Evolutionary conservation across 345 rosid genomes (phyloP), one percentile per base, ranked within the genome.

Genomic region (Hypericum androsaemum): DNA sequence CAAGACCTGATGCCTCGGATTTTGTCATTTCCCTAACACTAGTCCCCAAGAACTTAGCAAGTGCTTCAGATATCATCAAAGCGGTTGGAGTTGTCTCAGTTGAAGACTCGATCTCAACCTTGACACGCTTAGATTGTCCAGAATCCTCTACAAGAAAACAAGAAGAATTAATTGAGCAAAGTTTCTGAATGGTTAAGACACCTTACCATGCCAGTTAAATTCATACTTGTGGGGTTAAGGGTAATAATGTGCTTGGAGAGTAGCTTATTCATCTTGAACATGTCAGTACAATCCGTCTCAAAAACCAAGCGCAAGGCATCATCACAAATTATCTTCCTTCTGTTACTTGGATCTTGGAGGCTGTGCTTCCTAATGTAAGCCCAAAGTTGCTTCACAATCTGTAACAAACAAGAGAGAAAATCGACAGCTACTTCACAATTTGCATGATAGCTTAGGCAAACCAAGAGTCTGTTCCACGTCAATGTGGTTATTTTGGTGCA

Each of bases 341-440:
- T 90, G 81, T 90, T 90, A 66, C 92, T 87, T 22, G 98, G 98
- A 58, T 90, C 96, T 75, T 90, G 98, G 62, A 90, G 98, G 70
- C 79, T 87, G 74, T 87, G 79, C 67, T 90, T 90, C 79, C 96
- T 82, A 68, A 90, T 90, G 64, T 90, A 90, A 36, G 85, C 89
- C 98, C 98, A 90, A 58, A 90, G 68, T 58, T 90, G 98, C 79
- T 79, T 90, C 77, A 90, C 96, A 67, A 90, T 87, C 98, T 90
- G 66, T 41, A 46, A 45, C 17, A 51, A 54, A 40, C 51, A 64
- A 50, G 58, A 47, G 56, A 43, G 48, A 54, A 37, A 8, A 59
- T 9, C 22, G 3, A 9, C 17, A 52, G 53, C 13, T 39, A 2
- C 17, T 61, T 48, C 53, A 8, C 12, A 10, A 17, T 37, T 42